These are phyloP conservation scores for Panaeolus papilionaceus DNA, from an alignment of 768 basidiomycete species.

Conservation along the genomic window DNA sequence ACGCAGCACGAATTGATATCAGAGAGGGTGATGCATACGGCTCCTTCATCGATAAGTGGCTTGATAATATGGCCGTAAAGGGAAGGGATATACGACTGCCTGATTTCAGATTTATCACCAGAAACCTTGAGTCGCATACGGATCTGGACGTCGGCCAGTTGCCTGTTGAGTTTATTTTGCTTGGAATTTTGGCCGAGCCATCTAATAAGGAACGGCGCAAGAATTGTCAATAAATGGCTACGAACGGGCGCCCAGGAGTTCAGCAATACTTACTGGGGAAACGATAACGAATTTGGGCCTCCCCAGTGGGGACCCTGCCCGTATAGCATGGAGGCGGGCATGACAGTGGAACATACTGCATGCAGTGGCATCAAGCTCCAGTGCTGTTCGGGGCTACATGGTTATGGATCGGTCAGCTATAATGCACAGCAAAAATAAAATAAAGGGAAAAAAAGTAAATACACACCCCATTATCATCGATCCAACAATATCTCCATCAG, in stretches of 20 bases:
- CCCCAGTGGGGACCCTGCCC: slow-evolving; percentile 73
- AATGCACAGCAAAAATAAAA: background rate
- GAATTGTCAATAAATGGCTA: background rate
- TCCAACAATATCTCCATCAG: slow-evolving; percentile 94
- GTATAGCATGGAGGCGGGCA: slow-evolving; percentile 85
- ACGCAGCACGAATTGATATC: slow-evolving; percentile 13
- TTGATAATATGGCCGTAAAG: slow-evolving; percentile 80
- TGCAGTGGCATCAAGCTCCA: slow-evolving; percentile 96
- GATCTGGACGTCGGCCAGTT: slow-evolving; percentile 89
- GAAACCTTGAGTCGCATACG: slow-evolving; percentile 95
- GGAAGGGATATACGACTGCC: slow-evolving; percentile 92
- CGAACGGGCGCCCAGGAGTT: background rate
- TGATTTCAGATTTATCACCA: slow-evolving; percentile 87
- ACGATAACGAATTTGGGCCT: slow-evolving; percentile 70
- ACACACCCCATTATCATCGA: slow-evolving; percentile 89
- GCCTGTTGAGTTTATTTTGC: slow-evolving; percentile 78
- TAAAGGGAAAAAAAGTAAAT: slow-evolving; percentile 6
- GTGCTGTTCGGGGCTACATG: slow-evolving; percentile 84
- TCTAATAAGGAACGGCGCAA: slow-evolving; percentile 44
- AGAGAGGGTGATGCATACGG: slow-evolving; percentile 55
- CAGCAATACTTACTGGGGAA: slow-evolving; percentile 75
- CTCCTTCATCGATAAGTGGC: slow-evolving; percentile 77
- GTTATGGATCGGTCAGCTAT: slow-evolving; percentile 17
- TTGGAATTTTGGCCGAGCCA: slow-evolving; percentile 99
- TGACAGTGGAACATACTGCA: slow-evolving; percentile 88